Percentiles rank a stretch among this genome's conserved stretches.
Conservation (phyloP, 1,284 basidiomycete genomes). For the Boletus smithii region DNA sequence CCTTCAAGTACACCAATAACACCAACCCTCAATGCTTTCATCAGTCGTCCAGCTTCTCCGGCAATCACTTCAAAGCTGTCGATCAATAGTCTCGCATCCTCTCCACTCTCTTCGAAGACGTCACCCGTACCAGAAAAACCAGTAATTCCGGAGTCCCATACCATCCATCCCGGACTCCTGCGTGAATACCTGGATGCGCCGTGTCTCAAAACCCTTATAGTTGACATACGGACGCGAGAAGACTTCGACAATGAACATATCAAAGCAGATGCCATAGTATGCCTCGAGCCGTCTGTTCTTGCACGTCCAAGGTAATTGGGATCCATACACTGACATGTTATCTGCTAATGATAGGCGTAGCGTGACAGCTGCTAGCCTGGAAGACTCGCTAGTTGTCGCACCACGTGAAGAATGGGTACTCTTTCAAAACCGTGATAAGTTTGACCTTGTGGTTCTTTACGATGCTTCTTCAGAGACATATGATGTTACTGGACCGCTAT, state of each 20-base stretch:
- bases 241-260: constrained; percentile 79
- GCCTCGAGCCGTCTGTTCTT: constrained; percentile 82
- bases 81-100: constrained; percentile 20
- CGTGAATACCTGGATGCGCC: constrained; percentile 53
- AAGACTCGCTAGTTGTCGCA: constrained; percentile 72
- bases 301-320: constrained; percentile 56
- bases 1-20: constrained; percentile 73
- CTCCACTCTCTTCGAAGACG: constrained; percentile 20
- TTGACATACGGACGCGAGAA: constrained; percentile 79
- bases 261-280: constrained; percentile 67
- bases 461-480: constrained; percentile 70
- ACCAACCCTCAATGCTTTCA: constrained; percentile 52
- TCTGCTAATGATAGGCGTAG: constrained; percentile 40
- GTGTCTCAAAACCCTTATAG: constrained; percentile 66
- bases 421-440: constrained; percentile 81
- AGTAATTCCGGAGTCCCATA: constrained; percentile 48
- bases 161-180: constrained; percentile 61
- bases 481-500: constrained; percentile 51
- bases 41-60: constrained; percentile 59
- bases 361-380: constrained; percentile 64
- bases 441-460: constrained; percentile 89
- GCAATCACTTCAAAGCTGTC: constrained; percentile 25
- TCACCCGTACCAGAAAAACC: constrained; percentile 38
- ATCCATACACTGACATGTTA: background rate
- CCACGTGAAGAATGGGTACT: constrained; percentile 68